Evolutionary conservation across 1,284 basidiomycete species (phyloP), one percentile per base, ranked within the genome.

Genomic region (Meripilus lineatus): DNA sequence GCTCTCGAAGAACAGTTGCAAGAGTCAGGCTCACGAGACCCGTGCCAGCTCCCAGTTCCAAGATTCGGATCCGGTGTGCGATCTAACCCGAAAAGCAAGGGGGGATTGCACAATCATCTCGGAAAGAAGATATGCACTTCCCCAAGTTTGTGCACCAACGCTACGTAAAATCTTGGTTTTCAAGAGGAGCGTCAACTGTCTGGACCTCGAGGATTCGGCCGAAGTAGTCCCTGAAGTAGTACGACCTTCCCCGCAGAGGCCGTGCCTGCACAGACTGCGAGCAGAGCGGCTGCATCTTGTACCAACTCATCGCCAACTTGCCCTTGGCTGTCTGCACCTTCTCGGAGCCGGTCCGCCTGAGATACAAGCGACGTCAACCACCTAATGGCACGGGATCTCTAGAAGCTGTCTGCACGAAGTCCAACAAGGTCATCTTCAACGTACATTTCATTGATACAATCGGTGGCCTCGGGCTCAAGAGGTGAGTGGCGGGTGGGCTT

Each of bases 111-210:
- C 75, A 41, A 94, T 77, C 64, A 84, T 75, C 55, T 92, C 82
- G 0, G 89, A 80, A 32, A 95, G 72, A 4, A 94, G 77, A 51
- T 87, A 91, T 1, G 89, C 86, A 4, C 81, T 79, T 1, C 91
- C 92, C 93, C 92, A 95, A 0, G 92, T 95, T 63, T 94, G 91
- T 15, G 90, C 84, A 5, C 92, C 93, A 15, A 93, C 84, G 42
- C 77, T 82, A n/a, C 3, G 75, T 68, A 52, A 84, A 85, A 57
- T 93, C 85, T n/a, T 70, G 64, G 43, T 86, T 83, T 26, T 81
- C 76, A 37, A 93, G 69, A 0, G 89, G 80, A 2, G 82, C 77
- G 58, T 94, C 91, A 44, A 74, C 81, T 28, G 94, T 58, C 30
- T 73, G 65, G 13, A 92, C 66, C 14, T 62, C 48, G 37, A 66